Evolutionary conservation across 2,329 filamentous ascomycete species (phyloP), one percentile per base, ranked within the genome.

Genomic region (Penicillium hordei): DNA sequence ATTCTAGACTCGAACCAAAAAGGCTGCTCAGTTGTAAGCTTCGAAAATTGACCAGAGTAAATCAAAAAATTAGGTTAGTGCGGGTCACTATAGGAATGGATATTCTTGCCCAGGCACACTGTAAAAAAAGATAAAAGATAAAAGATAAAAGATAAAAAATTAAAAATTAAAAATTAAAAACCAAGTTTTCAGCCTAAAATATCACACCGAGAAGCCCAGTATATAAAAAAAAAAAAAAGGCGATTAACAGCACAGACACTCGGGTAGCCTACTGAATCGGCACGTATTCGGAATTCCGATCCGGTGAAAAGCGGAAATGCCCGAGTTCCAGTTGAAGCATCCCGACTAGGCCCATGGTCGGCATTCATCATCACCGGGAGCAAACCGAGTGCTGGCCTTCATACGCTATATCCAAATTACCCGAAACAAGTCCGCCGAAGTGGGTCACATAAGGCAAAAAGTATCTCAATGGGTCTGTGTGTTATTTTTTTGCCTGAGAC

Each of bases 281-380:
- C 53, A 59, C 39, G 9, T 43, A 25, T 43, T 65, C 65, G 65
- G 65, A 59, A 67, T 66, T 55, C 53, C 46, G 53, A 55, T 58
- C 62, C 65, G 65, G 59, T 57, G n/a, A n/a, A 52, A 48, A 60
- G 62, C 64, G 62, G 60, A 55, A 65, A 57, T 52, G 52, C 62
- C 62, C 65, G 62, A 61, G 48, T 23, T 15, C 40, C 44, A 39
- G 19, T 19, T 5, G n/a, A 62, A 54, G 56, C 36, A 62, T 66
- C 65, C 65, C 64, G 65, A 65, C 12, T 19, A 34, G 43, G 49
- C 52, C 60, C 59, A 59, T 52, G 34, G 45, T 58, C 63, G 61
- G 59, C 55, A 27, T n/a, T 12, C 2, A 29, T 10, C 13, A 43
- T 52, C 17, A 48, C 33, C 45, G 45, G 52, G 55, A 8, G 5